Evolutionary conservation across 805 yeast genomes (phyloP), one percentile per base, ranked within the genome.

Genomic region (Pichia kluyveri): DNA sequence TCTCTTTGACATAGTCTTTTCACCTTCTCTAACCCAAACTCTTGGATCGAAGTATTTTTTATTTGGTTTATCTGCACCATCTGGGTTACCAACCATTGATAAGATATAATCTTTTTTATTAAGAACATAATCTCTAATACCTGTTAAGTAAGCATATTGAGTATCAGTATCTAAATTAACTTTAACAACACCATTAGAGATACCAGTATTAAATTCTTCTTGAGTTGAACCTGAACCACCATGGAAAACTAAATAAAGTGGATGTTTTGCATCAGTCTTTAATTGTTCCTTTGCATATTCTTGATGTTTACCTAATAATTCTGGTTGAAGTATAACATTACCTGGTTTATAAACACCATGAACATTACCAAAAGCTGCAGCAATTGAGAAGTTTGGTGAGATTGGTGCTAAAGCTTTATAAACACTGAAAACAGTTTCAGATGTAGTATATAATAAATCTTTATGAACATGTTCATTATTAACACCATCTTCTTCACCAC

Each of bases 21-120:
- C 99, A 80, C 99, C 98, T 77, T 91, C 98, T 82, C 98, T 90
- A 60, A 93, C 97, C 99, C 99, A 93, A 73, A 90, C 98, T 83
- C 99, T 91, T 76, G 99, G 99, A 77, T 93, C 99, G 69, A 88
- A 93, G 88, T 76, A 89, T 79, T 93, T 93, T 90, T 93, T 93
- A 91, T 93, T 93, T 77, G 99, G 99, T 80, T 88, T 86, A 76
- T 93, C 98, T 49, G 76, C 91, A 72, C 98, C 99, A 23, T 91
- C 96, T 75, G 99, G 99, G 95, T 93, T 93, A 75, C 99, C 99
- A 64, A 93, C 96, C 73, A 73, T 86, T 50, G 84, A 56, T 76
- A 78, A 60, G 61, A 93, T 70, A 83, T 93, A 93, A 73, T 90
- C 99, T 83, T 91, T 89, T 83, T 91, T 89, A 79, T 71, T 80